Percentiles rank a stretch among this genome's conserved stretches.
These are phyloP conservation scores for Colletotrichum paranaense DNA, from an alignment of 2,329 filamentous ascomycete species.

Conservation along the genomic window DNA sequence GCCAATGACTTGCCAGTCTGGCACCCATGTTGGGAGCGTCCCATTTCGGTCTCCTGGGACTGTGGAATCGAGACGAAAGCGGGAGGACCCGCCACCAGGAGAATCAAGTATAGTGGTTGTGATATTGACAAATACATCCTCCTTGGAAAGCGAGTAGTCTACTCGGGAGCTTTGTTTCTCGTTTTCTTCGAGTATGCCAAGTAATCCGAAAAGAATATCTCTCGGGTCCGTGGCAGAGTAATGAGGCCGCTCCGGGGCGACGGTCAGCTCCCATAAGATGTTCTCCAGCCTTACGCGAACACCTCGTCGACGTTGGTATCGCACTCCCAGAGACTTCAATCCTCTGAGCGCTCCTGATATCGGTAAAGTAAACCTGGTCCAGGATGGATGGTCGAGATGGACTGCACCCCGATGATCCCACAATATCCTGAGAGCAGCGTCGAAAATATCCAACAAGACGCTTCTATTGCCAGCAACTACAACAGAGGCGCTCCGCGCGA, in stretches of 20 bases:
- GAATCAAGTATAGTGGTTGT: conserved; percentile 20
- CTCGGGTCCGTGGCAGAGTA: conserved; percentile 39
- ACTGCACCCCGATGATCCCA: background rate
- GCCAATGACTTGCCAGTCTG: conserved; percentile 31
- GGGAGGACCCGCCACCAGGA: background rate
- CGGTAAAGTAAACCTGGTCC: too few species aligned
- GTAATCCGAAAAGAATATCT: conserved; percentile 36
- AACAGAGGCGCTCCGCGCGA: conserved; percentile 37
- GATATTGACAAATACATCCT: conserved; percentile 22
- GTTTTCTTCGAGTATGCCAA: conserved; percentile 33
- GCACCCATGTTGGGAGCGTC: conserved; percentile 35
- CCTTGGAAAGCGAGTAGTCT: conserved; percentile 27
- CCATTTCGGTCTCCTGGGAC: background rate
- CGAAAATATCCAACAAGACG: conserved; percentile 26
- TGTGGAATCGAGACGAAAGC: conserved; percentile 31
- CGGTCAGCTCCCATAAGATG: background rate
- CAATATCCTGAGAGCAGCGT: conserved; percentile 5
- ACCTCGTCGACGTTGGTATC: rapidly evolving
- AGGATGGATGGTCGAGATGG: too few species aligned
- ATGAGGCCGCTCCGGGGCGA: conserved; percentile 16
- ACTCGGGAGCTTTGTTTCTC: background rate
- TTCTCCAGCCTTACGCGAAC: background rate
- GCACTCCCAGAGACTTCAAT: background rate
- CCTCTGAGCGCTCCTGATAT: too few species aligned
- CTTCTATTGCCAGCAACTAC: conserved; percentile 38